Conservation (phyloP, 257 asterid species). For the Scutellaria barbata region DNA sequence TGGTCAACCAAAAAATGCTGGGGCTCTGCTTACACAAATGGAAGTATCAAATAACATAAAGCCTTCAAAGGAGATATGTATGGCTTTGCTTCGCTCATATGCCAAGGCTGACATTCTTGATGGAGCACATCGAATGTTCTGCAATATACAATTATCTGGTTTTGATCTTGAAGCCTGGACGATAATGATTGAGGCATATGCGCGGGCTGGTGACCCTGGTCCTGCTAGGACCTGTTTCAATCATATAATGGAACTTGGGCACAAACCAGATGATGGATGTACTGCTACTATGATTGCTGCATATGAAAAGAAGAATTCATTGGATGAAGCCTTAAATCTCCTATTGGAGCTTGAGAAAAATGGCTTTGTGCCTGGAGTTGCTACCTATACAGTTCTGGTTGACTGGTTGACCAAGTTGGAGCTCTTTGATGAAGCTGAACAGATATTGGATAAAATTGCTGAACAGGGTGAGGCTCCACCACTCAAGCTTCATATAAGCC, state of each 20-base stretch:
- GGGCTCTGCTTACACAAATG: slow-evolving; percentile 61
- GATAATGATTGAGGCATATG: slow-evolving; percentile 67
- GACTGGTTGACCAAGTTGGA: slow-evolving; percentile 77
- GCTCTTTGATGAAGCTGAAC: slow-evolving; percentile 86
- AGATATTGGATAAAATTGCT: slow-evolving; percentile 68
- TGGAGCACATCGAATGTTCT: slow-evolving; percentile 51
- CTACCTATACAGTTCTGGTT: slow-evolving; percentile 67
- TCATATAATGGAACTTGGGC: slow-evolving; percentile 59
- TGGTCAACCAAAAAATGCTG: slow-evolving; percentile 50
- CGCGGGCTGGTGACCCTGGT: slow-evolving; percentile 40
- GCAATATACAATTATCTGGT: slow-evolving; percentile 60
- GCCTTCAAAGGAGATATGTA: slow-evolving; percentile 60
- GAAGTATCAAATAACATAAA: slow-evolving; percentile 49
- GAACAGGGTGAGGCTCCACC: slow-evolving; percentile 82
- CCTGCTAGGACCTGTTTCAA: slow-evolving; percentile 58
- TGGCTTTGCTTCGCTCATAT: slow-evolving; percentile 69
- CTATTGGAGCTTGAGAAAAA: slow-evolving; percentile 71
- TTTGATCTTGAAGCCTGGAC: slow-evolving; percentile 55
- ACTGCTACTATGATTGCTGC: slow-evolving; percentile 67
- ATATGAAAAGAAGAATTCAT: slow-evolving; percentile 55
- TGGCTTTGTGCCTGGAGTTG: slow-evolving; percentile 75
- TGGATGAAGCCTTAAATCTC: slow-evolving; percentile 68
- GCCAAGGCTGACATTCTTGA: slow-evolving; percentile 45
- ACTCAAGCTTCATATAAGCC: slow-evolving; percentile 62
- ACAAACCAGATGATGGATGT: slow-evolving; percentile 82